A percentile compares a stretch with the other conserved stretches of the same genome.
phyloP scores from a whole-genome alignment of 441 rosid species.

The Erysimum cheiri region DNA sequence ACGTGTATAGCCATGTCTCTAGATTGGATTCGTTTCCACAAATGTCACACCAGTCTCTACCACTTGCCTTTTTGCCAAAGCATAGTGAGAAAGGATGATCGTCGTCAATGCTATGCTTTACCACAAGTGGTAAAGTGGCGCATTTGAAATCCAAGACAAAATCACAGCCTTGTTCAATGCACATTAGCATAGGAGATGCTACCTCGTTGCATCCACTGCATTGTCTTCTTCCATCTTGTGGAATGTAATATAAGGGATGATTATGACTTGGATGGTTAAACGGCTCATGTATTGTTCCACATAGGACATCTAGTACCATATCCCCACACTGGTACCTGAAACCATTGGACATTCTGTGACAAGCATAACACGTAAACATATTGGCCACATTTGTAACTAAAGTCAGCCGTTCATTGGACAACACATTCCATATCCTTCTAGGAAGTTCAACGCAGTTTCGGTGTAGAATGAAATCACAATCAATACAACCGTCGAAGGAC shows the following conservation, averaged over 20 bases:
- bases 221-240: not conserved
- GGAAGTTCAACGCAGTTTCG: not conserved
- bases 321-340: not conserved
- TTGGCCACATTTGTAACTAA: not conserved
- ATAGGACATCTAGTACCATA: not conserved
- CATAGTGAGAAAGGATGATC: not conserved
- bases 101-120: not conserved
- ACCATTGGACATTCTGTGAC: not conserved
- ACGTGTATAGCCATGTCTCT: not conserved
- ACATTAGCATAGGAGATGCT: not conserved
- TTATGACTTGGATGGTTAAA: not conserved
- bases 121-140: not conserved
- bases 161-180: not conserved
- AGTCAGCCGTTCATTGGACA: not conserved
- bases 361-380: not conserved
- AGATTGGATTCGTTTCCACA: not conserved
- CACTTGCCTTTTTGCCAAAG: not conserved
- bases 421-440: not conserved
- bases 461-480: conserved; percentile 1
- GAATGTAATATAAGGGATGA: not conserved
- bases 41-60: not conserved
- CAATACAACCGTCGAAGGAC: not conserved
- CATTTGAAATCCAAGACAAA: not conserved
- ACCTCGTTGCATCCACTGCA: not conserved
- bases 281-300: not conserved